These are phyloP conservation scores for Ashbya aceris DNA, from an alignment of 1,139 yeast species.

Conservation along the genomic window DNA sequence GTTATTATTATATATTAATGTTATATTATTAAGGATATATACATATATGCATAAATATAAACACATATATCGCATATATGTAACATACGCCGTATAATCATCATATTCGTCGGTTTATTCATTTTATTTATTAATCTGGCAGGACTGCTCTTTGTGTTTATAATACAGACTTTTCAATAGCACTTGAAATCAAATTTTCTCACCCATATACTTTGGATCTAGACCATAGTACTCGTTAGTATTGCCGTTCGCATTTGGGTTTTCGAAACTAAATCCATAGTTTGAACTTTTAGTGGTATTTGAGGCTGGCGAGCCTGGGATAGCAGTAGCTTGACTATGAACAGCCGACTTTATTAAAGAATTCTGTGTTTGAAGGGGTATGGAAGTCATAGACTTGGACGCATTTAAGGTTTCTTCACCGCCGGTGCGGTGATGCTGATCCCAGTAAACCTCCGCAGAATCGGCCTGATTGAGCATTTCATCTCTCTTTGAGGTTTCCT, in stretches of 20 bases:
- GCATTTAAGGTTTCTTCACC: constrained; percentile 8
- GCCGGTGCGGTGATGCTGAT: constrained; percentile 10
- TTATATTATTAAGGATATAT: constrained; percentile 1
- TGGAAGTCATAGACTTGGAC: constrained; percentile 10
- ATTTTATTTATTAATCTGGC: constrained; percentile 1
- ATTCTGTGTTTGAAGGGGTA: too few relatives aligned
- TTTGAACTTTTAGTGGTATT: constrained; percentile 15
- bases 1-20: constrained; percentile 1
- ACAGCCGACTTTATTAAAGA: constrained; percentile 10
- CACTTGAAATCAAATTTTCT: constrained; percentile 6
- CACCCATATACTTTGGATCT: constrained; percentile 9
- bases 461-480: constrained; percentile 30
- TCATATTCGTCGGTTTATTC: constrained; percentile 2
- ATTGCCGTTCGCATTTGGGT: constrained; percentile 17
- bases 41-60: not conserved
- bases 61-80: not conserved
- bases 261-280: constrained; percentile 15
- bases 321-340: constrained; percentile 5
- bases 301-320: constrained; percentile 11
- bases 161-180: constrained; percentile 2
- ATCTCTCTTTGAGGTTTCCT: constrained; percentile 55
- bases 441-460: constrained; percentile 22
- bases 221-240: constrained; percentile 9
- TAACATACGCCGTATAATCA: not conserved
- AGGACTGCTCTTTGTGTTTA: not conserved